Evolutionary conservation across 768 basidiomycete genomes (phyloP), one percentile per base, ranked within the genome.

Genomic region (Pleurotus salmoneostramineus): DNA sequence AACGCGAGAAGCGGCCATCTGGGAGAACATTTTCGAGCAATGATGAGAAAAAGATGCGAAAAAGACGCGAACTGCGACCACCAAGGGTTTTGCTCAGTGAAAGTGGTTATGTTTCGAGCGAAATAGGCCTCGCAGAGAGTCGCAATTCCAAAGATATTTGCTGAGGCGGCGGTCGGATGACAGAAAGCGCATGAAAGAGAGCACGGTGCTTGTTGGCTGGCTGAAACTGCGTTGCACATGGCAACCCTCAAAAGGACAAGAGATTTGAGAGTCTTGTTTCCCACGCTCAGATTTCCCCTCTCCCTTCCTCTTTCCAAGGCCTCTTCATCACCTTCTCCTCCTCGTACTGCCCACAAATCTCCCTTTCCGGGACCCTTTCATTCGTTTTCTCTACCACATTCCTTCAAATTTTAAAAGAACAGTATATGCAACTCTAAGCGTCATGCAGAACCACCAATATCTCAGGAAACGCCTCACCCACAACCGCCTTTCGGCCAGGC

Each of bases 161-260:
- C 2, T 40, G 37, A 40, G 2, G 6, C 8, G 12, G 17, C 14
- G 44, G 12, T 17, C 44, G 44, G 6, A 11, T 11, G 44, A 10
- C 44, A 45, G 44, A 34, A 49, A 32, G 48, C 48, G 48, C 48
- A 55, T 55, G 52, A 55, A 55, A 31, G 52, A 55, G 40, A 55
- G 52, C 15, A 55, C 52, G 52, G 40, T 40, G 37, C 37, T 40
- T 40, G 36, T 55, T 37, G 50, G n/a, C 15, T 31, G 21, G 21
- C 21, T 27, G 21, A 27, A 27, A 27, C 15, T 37, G 50, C 34
- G 33, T 37, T 35, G 35, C 52, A 55, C 43, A 37, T 55, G 52
- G 52, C 52, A 55, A 55, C 52, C 17, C 21, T 31, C 40, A 55
- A 17, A 31, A 31, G 43, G 17, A 55, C 17, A 43, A 37, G 37